phyloP scores from a whole-genome alignment of 176 grass and related monocot species.

The Ensete glaucum region DNA sequence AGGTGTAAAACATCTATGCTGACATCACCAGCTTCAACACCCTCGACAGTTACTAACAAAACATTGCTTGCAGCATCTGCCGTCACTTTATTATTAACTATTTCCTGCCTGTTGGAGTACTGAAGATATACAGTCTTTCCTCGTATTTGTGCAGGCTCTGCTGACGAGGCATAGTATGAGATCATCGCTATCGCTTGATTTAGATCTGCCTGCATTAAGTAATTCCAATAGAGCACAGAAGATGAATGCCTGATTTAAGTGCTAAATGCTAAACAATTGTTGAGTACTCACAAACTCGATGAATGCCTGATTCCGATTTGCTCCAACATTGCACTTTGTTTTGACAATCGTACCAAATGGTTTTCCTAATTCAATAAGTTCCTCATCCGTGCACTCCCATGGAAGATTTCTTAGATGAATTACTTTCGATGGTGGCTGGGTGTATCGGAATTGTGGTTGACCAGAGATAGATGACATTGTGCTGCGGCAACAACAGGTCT shows the following conservation, averaged over 20 bases:
- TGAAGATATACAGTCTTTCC: slow-evolving; percentile 96
- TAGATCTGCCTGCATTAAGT: slow-evolving; percentile 40
- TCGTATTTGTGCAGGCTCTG: slow-evolving; percentile 84
- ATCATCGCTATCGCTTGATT: slow-evolving; percentile 98
- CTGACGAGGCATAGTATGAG: slow-evolving; percentile 90
- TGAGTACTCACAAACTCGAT: slow-evolving; percentile 68
- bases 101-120: slow-evolving; percentile 98
- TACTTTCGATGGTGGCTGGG: slow-evolving; percentile 88
- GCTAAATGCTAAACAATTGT: too few relatives aligned
- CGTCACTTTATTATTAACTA: slow-evolving; percentile 73
- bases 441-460: slow-evolving; percentile 80
- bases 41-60: slow-evolving; percentile 88
- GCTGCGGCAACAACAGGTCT: too few relatives aligned
- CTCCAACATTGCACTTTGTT: slow-evolving; percentile 79
- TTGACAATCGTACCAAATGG: slow-evolving; percentile 83
- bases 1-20: slow-evolving; percentile 93
- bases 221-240: too few relatives aligned
- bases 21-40: slow-evolving; percentile 91
- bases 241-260: too few relatives aligned
- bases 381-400: slow-evolving; percentile 84
- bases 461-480: slow-evolving; percentile 52
- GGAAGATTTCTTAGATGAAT: slow-evolving; percentile 88
- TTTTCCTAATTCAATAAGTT: slow-evolving; percentile 87
- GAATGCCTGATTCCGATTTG: slow-evolving; percentile 93
- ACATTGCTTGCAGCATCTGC: slow-evolving; percentile 85